Evolutionary conservation across 2,329 filamentous ascomycete species (phyloP), one percentile per base, ranked within the genome.

Genomic region (Talaromyces funiculosus): DNA sequence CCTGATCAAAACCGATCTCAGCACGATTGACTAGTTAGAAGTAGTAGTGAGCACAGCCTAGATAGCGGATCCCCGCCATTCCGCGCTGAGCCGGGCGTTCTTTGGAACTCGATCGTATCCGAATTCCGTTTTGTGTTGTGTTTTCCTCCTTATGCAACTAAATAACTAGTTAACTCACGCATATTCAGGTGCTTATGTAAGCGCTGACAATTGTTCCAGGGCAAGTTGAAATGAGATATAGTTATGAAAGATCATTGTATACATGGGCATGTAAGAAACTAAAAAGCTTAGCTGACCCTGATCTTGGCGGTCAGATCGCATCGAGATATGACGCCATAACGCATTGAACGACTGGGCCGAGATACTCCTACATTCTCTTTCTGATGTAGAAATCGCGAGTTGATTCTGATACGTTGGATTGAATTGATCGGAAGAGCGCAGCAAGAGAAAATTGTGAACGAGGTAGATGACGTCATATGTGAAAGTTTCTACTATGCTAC

Each of bases 41-140:
- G n/a, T n/a, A n/a, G n/a, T 8, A 31, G 47, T 12, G 20, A 24
- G 35, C 53, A 56, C 53, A 56, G 53, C 53, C 53, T 56, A 45
- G 8, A 56, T 43, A 31, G 53, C 53, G 53, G 53, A 56, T 43
- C 53, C 53, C 53, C 53, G 53, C 53, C 22, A 43, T 56, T 56
- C 53, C 53, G 53, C 53, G 24, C 53, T 22, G 45, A 43, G 38
- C 31, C 35, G 45, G 29, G 8, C n/a, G n/a, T n/a, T n/a, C n/a
- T n/a, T n/a, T n/a, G n/a, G n/a, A n/a, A n/a, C n/a, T n/a, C 26
- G 9, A 18, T 49, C 24, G 24, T 29, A 10, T n/a, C 16, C 14
- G 22, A 16, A n/a, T 31, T 26, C n/a, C n/a, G n/a, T n/a, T n/a
- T n/a, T n/a, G n/a, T n/a, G n/a, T n/a, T n/a, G n/a, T n/a, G n/a